phyloP scores from a whole-genome alignment of 106 monocot species.

The Gastrodia elata region DNA sequence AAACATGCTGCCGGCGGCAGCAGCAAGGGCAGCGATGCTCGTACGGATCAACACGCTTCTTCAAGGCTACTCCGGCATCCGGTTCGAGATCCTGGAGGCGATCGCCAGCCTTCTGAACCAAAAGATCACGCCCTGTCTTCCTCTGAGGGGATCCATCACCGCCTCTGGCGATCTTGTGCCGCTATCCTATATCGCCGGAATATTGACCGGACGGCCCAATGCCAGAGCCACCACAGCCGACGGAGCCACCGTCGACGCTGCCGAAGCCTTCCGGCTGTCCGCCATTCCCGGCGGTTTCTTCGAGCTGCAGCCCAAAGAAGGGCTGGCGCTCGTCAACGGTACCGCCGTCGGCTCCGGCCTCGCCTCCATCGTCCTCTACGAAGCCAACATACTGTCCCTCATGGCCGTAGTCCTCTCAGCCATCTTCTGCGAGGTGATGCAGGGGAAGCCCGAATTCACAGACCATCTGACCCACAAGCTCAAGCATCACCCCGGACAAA shows the following conservation, averaged over 20 bases:
- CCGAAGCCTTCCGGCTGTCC: slow-evolving; percentile 35
- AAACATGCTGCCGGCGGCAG: slow-evolving; percentile 15
- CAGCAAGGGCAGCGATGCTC: slow-evolving; percentile 44
- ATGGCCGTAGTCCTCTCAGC: slow-evolving; percentile 45
- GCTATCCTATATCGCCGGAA: slow-evolving; percentile 25
- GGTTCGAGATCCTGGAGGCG: slow-evolving; percentile 44
- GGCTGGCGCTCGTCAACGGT: slow-evolving; percentile 53
- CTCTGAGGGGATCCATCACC: slow-evolving; percentile 39
- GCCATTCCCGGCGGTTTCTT: slow-evolving; percentile 40
- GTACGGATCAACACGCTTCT: slow-evolving; percentile 33
- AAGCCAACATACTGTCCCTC: slow-evolving; percentile 34
- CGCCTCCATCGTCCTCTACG: slow-evolving; percentile 36
- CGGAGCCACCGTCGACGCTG: slow-evolving; percentile 18
- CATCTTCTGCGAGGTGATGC: slow-evolving; percentile 57
- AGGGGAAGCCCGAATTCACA: slow-evolving; percentile 87
- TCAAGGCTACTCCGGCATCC: slow-evolving; percentile 44
- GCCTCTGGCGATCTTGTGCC: slow-evolving; percentile 30
- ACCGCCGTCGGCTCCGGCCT: slow-evolving; percentile 57
- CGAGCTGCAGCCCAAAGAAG: slow-evolving; percentile 57
- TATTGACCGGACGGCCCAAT: slow-evolving; percentile 25
- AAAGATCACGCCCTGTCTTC: slow-evolving; percentile 44
- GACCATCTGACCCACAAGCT: slow-evolving; percentile 91
- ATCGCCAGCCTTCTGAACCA: slow-evolving; percentile 43
- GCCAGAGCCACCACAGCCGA: slow-evolving; percentile 14
- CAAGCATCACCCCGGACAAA: slow-evolving; percentile 93